Evolutionary conservation across 2,329 filamentous ascomycete genomes (phyloP).

Genomic region (Fusarium azukiicola): DNA sequence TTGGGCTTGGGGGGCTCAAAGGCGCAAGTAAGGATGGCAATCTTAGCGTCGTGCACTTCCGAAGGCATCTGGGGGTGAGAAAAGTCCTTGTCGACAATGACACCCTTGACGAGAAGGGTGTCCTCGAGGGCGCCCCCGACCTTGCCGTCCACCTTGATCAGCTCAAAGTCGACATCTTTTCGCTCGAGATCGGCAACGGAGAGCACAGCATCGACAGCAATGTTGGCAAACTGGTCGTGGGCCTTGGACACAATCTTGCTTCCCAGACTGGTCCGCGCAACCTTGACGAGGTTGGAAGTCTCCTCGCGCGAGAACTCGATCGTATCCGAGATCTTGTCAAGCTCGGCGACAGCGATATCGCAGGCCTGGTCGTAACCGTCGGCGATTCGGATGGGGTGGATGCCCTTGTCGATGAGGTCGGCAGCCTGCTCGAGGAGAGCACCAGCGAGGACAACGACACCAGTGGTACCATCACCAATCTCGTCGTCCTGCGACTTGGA

Average conservation of each 20-base stretch:
- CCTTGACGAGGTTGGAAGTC: slow-evolving; percentile 93
- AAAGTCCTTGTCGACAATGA: slow-evolving; percentile 99
- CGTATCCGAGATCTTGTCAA: slow-evolving; percentile 95
- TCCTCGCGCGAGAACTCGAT: slow-evolving; percentile 91
- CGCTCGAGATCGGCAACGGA: slow-evolving; percentile 97
- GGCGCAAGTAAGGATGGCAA: slow-evolving; percentile 98
- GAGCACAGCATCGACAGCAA: slow-evolving; percentile 97
- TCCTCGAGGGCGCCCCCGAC: slow-evolving; percentile 97
- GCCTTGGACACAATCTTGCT: slow-evolving; percentile 99
- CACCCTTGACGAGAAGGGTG: slow-evolving; percentile 96
- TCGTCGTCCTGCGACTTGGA: slow-evolving; percentile 99
- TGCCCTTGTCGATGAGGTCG: slow-evolving; percentile 99
- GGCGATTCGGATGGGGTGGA: slow-evolving; percentile 98
- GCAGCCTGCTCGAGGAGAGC: slow-evolving; percentile 97
- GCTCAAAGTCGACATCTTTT: slow-evolving; percentile 98
- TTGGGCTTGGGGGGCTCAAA: slow-evolving; percentile 99
- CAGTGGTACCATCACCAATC: slow-evolving; percentile 98
- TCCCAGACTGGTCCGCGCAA: slow-evolving; percentile 96
- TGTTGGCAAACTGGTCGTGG: slow-evolving; percentile 98
- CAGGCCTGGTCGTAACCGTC: slow-evolving; percentile 99
- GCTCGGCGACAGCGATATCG: slow-evolving; percentile 95
- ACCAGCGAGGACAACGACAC: slow-evolving; percentile 97
- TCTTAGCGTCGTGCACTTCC: slow-evolving; percentile 96
- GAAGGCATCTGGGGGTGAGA: slow-evolving; percentile 99
- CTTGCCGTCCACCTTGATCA: slow-evolving; percentile 99